Percentiles rank a stretch among this genome's conserved stretches.
Conservation (phyloP, 2,329 filamentous ascomycete genomes). For the Arthrobotrys megalospora region DNA sequence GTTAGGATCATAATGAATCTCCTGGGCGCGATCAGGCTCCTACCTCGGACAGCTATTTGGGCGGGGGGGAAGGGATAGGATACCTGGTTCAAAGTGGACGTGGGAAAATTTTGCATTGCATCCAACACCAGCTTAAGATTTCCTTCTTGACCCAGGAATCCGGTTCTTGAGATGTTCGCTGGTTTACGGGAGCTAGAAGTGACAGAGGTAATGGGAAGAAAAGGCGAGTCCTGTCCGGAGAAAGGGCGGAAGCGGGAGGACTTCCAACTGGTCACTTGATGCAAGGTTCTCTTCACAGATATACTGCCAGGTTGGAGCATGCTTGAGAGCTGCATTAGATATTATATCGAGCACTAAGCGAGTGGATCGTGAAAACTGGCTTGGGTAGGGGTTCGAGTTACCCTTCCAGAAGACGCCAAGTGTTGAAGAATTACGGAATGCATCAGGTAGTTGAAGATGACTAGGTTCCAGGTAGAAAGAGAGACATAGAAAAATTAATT, state of each 20-base stretch:
- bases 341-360: constrained; percentile 58
- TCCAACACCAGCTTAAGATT: constrained; percentile 37
- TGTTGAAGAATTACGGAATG: constrained; percentile 50
- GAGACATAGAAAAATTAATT: constrained; percentile 29
- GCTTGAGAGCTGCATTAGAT: constrained; percentile 48
- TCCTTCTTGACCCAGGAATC: constrained; percentile 46
- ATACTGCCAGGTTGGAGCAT: constrained; percentile 47
- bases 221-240: constrained; percentile 38
- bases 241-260: constrained; percentile 58
- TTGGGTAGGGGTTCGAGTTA: constrained; percentile 56
- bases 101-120: constrained; percentile 56
- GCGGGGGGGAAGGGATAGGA: constrained; percentile 8
- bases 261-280: constrained; percentile 52
- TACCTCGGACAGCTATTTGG: constrained; percentile 23
- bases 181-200: constrained; percentile 52
- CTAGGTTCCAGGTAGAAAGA: constrained; percentile 22
- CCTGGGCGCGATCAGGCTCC: constrained; percentile 37
- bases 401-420: constrained; percentile 60
- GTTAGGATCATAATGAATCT: constrained; percentile 13
- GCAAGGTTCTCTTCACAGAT: constrained; percentile 48
- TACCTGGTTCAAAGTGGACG: constrained; percentile 23
- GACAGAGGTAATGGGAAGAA: constrained; percentile 36
- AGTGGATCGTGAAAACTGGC: constrained; percentile 58
- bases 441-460: constrained; percentile 20
- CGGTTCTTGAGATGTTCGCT: constrained; percentile 41